These are phyloP conservation scores for Pythium dissotocum DNA, from an alignment of 352 stramenopile genomes.

Conservation along the genomic window DNA sequence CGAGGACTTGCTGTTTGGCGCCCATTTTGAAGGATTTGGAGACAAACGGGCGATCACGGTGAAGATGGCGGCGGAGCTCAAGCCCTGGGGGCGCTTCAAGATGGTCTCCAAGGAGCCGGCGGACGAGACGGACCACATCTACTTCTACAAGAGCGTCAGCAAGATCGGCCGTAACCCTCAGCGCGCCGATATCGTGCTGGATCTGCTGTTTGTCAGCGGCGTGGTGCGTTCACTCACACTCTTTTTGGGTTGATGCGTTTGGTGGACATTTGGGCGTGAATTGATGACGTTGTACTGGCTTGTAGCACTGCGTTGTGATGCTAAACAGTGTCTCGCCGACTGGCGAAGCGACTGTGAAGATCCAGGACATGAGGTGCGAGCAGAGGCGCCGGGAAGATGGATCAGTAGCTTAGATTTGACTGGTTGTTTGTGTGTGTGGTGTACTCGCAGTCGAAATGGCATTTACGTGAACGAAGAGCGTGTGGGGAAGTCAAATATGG, in stretches of 20 bases:
- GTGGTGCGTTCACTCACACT: constrained; percentile 37
- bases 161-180: constrained; percentile 54
- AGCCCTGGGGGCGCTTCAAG: constrained; percentile 61
- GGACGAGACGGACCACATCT: constrained; percentile 62
- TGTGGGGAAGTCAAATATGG: constrained; percentile 43
- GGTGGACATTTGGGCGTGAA: background rate
- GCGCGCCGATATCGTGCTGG: constrained; percentile 51
- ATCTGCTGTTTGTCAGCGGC: constrained; percentile 67
- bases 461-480: constrained; percentile 70
- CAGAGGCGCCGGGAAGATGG: background rate
- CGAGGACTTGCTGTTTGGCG: constrained; percentile 2
- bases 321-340: constrained; percentile 33
- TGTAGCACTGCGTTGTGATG: constrained; percentile 60
- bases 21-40: constrained; percentile 3
- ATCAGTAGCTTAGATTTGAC: background rate
- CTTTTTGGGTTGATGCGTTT: background rate
- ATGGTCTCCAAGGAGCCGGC: constrained; percentile 57
- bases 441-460: constrained; percentile 50
- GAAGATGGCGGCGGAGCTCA: constrained; percentile 10
- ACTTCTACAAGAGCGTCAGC: constrained; percentile 46
- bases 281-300: background rate
- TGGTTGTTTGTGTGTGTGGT: background rate
- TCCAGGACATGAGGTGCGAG: constrained; percentile 61
- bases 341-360: constrained; percentile 37
- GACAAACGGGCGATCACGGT: background rate